phyloP scores from a whole-genome alignment of 371 early-diverging fungal species.

The Actinomortierella ambigua region DNA sequence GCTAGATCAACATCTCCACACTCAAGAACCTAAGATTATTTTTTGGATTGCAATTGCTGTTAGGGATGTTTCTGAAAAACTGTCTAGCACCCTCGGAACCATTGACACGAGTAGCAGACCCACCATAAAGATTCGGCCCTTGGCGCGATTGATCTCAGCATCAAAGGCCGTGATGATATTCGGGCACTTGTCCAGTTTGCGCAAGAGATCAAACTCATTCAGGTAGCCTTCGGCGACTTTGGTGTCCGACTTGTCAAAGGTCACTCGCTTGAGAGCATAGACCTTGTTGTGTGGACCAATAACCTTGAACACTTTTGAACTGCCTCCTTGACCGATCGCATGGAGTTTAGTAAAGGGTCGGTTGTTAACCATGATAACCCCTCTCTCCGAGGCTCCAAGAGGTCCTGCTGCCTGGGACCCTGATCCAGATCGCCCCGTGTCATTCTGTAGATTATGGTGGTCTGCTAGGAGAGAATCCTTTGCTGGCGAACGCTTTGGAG shows the following conservation, averaged over 20 bases:
- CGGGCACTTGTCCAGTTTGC: slow-evolving; percentile 62
- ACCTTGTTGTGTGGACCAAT: slow-evolving; percentile 66
- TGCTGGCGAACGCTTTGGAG: too few relatives aligned
- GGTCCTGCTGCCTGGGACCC: too few relatives aligned
- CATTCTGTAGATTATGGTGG: too few relatives aligned
- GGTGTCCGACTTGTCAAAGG: slow-evolving; percentile 71
- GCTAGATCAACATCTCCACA: slow-evolving; percentile 94
- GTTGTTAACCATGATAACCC: slow-evolving; percentile 47
- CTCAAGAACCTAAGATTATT: slow-evolving; percentile 69
- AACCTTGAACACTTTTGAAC: slow-evolving; percentile 90
- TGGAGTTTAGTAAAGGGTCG: slow-evolving; percentile 59
- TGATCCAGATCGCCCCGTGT: too few relatives aligned
- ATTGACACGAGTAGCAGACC: slow-evolving; percentile 1
- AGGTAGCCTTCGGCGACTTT: slow-evolving; percentile 69
- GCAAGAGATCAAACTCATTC: slow-evolving; percentile 86
- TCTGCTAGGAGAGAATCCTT: too few relatives aligned
- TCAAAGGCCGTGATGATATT: slow-evolving; percentile 83
- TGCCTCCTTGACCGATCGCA: slow-evolving; percentile 88
- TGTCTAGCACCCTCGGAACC: neutral
- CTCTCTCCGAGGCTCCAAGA: too few relatives aligned
- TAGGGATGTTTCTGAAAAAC: neutral
- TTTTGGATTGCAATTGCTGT: too few relatives aligned
- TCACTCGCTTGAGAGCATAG: slow-evolving; percentile 90
- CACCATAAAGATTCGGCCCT: slow-evolving; percentile 71
- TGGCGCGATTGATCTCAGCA: slow-evolving; percentile 66